Evolutionary conservation across 257 asterid species (phyloP).

Genomic region (Gentiana straminea): DNA sequence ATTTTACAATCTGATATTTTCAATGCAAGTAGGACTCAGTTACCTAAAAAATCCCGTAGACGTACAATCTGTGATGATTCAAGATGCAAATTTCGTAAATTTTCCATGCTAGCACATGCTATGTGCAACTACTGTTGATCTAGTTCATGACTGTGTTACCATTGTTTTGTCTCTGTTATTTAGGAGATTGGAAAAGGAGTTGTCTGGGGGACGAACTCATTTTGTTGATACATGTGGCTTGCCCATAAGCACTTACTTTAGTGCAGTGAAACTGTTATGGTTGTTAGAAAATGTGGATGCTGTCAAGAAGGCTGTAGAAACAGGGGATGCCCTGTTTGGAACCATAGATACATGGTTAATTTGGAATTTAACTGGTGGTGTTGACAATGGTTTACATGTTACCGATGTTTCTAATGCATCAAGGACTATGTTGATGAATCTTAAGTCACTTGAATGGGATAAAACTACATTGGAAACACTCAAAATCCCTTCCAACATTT

Average conservation of each 20-base stretch:
- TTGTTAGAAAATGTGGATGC: slow-evolving; percentile 63
- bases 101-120: neutral
- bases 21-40: too few relatives aligned
- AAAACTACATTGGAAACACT: slow-evolving; percentile 34
- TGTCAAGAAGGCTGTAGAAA: slow-evolving; percentile 48
- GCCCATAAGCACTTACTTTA: slow-evolving; percentile 89
- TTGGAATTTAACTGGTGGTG: slow-evolving; percentile 92
- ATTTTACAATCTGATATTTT: too few relatives aligned
- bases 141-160: slow-evolving; percentile 6
- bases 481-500: slow-evolving; percentile 36
- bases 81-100: too few relatives aligned
- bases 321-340: slow-evolving; percentile 82
- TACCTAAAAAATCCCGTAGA: too few relatives aligned
- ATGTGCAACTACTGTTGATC: neutral
- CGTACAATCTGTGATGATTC: too few relatives aligned
- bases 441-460: slow-evolving; percentile 79
- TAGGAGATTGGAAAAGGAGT: slow-evolving; percentile 75
- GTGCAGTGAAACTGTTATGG: slow-evolving; percentile 82
- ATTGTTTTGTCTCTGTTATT: slow-evolving; percentile 6
- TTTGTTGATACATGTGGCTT: slow-evolving; percentile 65
- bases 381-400: slow-evolving; percentile 52
- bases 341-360: slow-evolving; percentile 91
- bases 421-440: slow-evolving; percentile 91
- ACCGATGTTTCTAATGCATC: slow-evolving; percentile 92
- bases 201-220: slow-evolving; percentile 81